Base-by-base conservation (phyloP, 441 rosid species). In the Cnidoscolus chayamansa region DNA sequence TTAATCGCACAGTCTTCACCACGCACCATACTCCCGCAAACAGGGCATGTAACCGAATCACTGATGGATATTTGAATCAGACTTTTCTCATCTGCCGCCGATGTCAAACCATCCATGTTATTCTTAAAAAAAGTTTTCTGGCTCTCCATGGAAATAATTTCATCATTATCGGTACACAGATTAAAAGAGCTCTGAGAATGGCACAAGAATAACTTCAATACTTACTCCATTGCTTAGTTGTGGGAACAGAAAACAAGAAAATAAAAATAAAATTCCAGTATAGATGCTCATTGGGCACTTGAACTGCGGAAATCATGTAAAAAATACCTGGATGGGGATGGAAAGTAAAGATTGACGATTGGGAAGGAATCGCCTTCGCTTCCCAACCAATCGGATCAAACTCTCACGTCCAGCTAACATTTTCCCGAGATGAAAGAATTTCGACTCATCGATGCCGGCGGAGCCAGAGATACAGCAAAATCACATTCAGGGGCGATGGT, bases 321-420 rank as follows among this genome's bases (percentile, higher is more conserved):
- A 12, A 50, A 49, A 6, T 16, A 81, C 89, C 81, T 81, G 85
- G 78, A 72, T 47, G 15, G 81, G 76, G 17, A 74, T 43, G 71
- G 91, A 82, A 73, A 89, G 83, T 66, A 86, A 81, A 54, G 76
- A 72, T 16, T 84, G 79, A 43, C 82, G 86, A 63, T 86, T 82
- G 65, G 90, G 92, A 40, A 91, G 96, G 77, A 65, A 85, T 50
- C 89, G 85, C 63, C 96, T 85, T 58, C 97, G 91, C 68, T 86
- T 88, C 1, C 96, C 96, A 43, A 91, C 83, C 75, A 93, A 80
- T 55, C 92, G 82, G 72, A 80, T 66, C 77, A 93, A 80, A 77
- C 97, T 93, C 57, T 89, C 91, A 65, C 83, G 84, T 59, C 96
- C 97, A 31, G 83, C 77, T 32, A 92, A 76, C 94, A 89, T 80